These are phyloP conservation scores for Phyllosticta citriasiana DNA, from an alignment of 2,329 filamentous ascomycete species.

Conservation along the genomic window DNA sequence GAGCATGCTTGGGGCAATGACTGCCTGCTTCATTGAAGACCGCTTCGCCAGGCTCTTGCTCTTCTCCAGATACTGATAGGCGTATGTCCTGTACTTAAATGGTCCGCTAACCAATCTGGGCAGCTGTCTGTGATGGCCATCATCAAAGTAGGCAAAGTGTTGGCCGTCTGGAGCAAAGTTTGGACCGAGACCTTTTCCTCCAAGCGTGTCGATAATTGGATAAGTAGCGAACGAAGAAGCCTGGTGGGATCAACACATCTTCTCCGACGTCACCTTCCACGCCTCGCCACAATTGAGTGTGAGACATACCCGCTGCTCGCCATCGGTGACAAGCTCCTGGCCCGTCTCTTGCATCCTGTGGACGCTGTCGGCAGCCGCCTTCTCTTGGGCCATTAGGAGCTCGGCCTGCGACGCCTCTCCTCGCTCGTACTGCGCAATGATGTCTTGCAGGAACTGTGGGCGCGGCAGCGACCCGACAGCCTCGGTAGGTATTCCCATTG, in stretches of 20 bases:
- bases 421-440: constrained; percentile 21
- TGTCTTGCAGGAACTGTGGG: constrained; percentile 17
- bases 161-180: constrained; percentile 21
- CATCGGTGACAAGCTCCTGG: constrained; percentile 21
- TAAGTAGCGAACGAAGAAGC: constrained; percentile 24
- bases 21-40: constrained; percentile 20
- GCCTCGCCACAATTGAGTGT: background rate
- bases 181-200: constrained; percentile 20
- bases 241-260: background rate
- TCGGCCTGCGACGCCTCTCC: constrained; percentile 16
- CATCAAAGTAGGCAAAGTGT: constrained; percentile 25
- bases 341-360: constrained; percentile 19
- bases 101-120: constrained; percentile 20
- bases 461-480: constrained; percentile 12
- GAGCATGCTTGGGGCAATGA: constrained; percentile 26
- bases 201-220: constrained; percentile 21
- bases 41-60: constrained; percentile 17
- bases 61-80: constrained; percentile 21
- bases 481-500: constrained; percentile 12
- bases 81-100: constrained; percentile 23
- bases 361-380: constrained; percentile 22
- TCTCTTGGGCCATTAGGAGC: constrained; percentile 20
- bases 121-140: constrained; percentile 22
- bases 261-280: background rate
- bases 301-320: constrained; percentile 18